Conservation (phyloP, 129 eudicot species). For the Artemisia argyi region DNA sequence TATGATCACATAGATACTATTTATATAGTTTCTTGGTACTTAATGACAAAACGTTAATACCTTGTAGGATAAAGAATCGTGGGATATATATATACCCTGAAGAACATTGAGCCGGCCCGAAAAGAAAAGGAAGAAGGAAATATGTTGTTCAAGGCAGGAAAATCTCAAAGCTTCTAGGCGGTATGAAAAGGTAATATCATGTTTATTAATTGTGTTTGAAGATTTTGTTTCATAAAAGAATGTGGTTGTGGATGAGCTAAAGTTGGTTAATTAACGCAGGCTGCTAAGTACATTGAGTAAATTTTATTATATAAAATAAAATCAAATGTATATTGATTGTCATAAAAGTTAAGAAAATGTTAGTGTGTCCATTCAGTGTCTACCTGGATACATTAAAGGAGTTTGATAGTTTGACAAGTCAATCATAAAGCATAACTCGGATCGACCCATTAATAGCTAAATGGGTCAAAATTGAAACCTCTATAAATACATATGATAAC, state of each 20-base stretch:
- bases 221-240: neutral
- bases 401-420: no score
- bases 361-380: no score
- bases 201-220: neutral
- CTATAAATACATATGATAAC: neutral
- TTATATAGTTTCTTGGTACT: neutral
- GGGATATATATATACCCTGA: constrained; percentile 82
- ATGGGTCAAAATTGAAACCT: neutral
- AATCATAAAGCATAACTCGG: neutral
- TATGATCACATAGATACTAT: neutral
- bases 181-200: constrained; percentile 67
- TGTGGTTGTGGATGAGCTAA: neutral
- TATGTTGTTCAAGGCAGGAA: constrained; percentile 76
- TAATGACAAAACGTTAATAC: neutral
- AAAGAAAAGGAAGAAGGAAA: constrained; percentile 93
- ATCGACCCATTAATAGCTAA: neutral
- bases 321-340: constrained; percentile 10
- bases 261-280: constrained; percentile 38
- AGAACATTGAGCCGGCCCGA: constrained; percentile 88
- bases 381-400: no score
- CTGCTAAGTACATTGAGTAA: constrained; percentile 52
- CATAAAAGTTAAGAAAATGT: no score
- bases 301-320: no score
- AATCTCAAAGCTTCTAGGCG: constrained; percentile 79
- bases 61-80: constrained; percentile 80